A percentile compares a stretch with the other conserved stretches of the same genome.
These are phyloP conservation scores for Datura wrightii DNA, from an alignment of 257 asterid species.

Conservation along the genomic window DNA sequence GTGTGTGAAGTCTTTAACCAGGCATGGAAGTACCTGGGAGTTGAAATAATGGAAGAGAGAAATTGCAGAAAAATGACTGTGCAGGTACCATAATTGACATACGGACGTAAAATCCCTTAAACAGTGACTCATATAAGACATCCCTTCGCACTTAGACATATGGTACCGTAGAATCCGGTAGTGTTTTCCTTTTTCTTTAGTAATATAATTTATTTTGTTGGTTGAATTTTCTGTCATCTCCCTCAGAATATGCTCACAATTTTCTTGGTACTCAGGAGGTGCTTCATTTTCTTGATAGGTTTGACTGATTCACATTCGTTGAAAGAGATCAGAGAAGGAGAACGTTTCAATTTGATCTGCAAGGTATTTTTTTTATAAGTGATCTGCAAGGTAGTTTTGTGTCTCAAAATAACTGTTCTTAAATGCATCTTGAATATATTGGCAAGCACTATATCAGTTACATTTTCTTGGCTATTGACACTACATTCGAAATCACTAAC, in stretches of 20 bases:
- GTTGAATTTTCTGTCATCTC: conserved; percentile 23
- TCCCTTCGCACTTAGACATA: too few species aligned
- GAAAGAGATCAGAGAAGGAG: conserved; percentile 64
- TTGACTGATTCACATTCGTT: conserved; percentile 45
- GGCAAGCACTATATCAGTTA: neutral
- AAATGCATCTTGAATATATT: neutral
- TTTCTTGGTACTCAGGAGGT: conserved; percentile 19
- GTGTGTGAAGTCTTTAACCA: too few species aligned
- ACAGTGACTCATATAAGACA: too few species aligned
- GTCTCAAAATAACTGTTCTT: neutral
- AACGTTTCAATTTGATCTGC: conserved; percentile 61
- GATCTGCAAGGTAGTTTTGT: conserved; percentile 43
- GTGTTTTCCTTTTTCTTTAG: conserved; percentile 16
- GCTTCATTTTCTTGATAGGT: conserved; percentile 50
- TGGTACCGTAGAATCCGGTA: neutral
- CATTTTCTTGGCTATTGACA: conserved; percentile 7
- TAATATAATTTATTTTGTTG: neutral
- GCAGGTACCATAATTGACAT: too few species aligned
- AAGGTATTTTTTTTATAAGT: conserved; percentile 56
- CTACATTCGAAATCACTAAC: conserved; percentile 13
- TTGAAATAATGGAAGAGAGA: too few species aligned
- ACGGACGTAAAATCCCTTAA: too few species aligned
- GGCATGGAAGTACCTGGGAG: too few species aligned
- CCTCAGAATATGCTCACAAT: neutral
- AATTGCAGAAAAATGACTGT: too few species aligned